These are phyloP conservation scores for Acaromyces ingoldii DNA, from an alignment of 1,284 basidiomycete species.

Conservation along the genomic window DNA sequence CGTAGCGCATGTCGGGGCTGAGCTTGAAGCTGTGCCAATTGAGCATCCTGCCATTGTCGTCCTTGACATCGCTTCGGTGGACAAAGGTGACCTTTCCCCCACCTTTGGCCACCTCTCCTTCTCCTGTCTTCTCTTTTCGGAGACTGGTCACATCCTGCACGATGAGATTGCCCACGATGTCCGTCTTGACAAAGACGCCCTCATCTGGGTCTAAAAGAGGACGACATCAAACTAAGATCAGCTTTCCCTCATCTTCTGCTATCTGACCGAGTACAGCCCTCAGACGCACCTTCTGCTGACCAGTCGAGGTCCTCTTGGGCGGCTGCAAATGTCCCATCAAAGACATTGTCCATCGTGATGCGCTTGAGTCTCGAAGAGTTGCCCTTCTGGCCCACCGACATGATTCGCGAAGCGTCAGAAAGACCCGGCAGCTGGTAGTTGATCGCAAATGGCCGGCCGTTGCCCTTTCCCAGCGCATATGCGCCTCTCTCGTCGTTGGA, in stretches of 20 bases:
- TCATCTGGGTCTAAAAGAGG: slow-evolving; percentile 35
- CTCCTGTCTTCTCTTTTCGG: slow-evolving; percentile 22
- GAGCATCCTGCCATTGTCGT: slow-evolving; percentile 21
- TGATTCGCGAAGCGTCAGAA: too few relatives aligned
- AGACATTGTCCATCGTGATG: slow-evolving; percentile 29
- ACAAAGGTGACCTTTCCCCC: slow-evolving; percentile 32
- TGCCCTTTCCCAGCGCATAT: too few relatives aligned
- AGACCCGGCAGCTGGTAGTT: too few relatives aligned
- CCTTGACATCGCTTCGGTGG: slow-evolving; percentile 27
- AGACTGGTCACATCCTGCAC: slow-evolving; percentile 42
- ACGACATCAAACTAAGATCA: slow-evolving; percentile 10
- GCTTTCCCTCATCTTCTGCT: neutral
- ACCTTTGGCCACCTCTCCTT: slow-evolving; percentile 27
- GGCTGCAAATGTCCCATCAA: slow-evolving; percentile 22
- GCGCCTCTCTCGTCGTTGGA: neutral
- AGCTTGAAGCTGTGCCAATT: slow-evolving; percentile 28
- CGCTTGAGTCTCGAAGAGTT: slow-evolving; percentile 17
- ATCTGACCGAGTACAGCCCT: neutral
- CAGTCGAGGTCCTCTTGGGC: slow-evolving; percentile 5
- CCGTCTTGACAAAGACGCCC: slow-evolving; percentile 40
- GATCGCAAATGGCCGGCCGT: too few relatives aligned
- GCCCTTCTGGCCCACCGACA: too few relatives aligned
- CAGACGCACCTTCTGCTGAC: slow-evolving; percentile 14
- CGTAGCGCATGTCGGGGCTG: slow-evolving; percentile 30
- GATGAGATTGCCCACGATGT: slow-evolving; percentile 26